These are phyloP conservation scores for Saccharomyces eubayanus DNA, from an alignment of 805 yeast genomes.

Conservation along the genomic window DNA sequence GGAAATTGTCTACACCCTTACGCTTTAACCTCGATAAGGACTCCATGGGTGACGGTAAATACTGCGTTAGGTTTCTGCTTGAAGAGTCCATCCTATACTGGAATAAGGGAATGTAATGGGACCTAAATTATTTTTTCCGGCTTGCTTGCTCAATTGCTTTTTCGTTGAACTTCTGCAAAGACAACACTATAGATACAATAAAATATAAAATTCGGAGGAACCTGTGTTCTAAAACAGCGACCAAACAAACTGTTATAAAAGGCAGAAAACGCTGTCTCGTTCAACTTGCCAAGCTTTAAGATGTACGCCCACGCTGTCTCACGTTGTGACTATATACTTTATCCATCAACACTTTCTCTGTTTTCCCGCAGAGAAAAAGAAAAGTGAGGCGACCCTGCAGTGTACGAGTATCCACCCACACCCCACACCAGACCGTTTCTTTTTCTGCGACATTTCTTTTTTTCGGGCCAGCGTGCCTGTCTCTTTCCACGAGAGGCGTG, in stretches of 20 bases:
- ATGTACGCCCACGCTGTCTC: not conserved
- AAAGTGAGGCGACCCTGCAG: not conserved
- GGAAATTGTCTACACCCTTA: conserved; percentile 9
- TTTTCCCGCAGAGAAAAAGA: not conserved
- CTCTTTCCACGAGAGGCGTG: not conserved
- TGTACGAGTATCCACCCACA: not conserved
- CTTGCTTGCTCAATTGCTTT: not conserved
- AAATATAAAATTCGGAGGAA: no score
- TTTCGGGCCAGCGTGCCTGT: not conserved
- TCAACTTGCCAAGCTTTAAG: not conserved
- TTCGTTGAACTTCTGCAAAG: not conserved
- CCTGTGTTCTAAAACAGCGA: not conserved
- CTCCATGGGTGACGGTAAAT: conserved; percentile 6
- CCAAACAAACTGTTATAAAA: not conserved
- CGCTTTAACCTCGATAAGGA: conserved; percentile 9
- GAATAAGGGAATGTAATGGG: not conserved
- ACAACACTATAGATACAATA: no score
- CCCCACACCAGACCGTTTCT: not conserved
- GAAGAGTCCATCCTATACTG: not conserved
- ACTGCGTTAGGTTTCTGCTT: not conserved
- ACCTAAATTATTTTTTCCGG: not conserved
- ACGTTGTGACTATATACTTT: not conserved
- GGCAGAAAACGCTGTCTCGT: not conserved
- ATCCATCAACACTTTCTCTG: not conserved
- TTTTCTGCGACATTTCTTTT: not conserved